Base-by-base conservation (phyloP, 208 protist genomes). In the Leishmania turanica region DNA sequence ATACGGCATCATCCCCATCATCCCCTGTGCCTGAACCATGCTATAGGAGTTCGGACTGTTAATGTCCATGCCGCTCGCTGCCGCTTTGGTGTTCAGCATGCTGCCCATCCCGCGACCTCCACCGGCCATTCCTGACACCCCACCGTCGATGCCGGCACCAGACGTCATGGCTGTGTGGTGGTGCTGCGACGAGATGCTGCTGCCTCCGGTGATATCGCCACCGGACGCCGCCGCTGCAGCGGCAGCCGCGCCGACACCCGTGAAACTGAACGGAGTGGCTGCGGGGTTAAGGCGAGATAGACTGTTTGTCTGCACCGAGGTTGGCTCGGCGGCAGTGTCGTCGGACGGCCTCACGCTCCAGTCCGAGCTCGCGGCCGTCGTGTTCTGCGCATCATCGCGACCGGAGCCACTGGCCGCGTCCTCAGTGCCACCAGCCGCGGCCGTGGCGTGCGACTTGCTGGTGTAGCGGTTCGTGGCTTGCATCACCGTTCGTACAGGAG, bases 341-440 rank as follows among this genome's bases (percentile, higher is more conserved):
- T 85, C 82, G 72, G 82, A 85, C 47, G 82, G 82, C 34, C 82
- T 71, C 72, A 85, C 82, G 53, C 82, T 85, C 82, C 82, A 85
- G 82, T 85, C 82, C 7, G 82, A 85, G 77, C 77, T 79, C 8
- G 75, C 81, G 69, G 80, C 37, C 37, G 82, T 85, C 8, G 77
- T 85, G 77, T 85, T 85, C 42, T 85, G 82, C 40, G 54, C 53
- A 40, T 85, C 82, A 7, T 82, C 82, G 65, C 82, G 77, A 27
- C 76, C 82, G 9, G 77, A 84, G 31, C 68, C 75, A 7, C 45
- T 8, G 40, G 69, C 45, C 2, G 75, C 53, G 17, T 85, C 82
- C 77, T 81, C 82, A 58, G 64, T 68, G 15, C 58, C 54, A 4
- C 75, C 75, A 19, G 75, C 58, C 60, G 60, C 27, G 27, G 60